These are phyloP conservation scores for Termitomyces sp. DNA, from an alignment of 768 basidiomycete genomes.

Conservation along the genomic window DNA sequence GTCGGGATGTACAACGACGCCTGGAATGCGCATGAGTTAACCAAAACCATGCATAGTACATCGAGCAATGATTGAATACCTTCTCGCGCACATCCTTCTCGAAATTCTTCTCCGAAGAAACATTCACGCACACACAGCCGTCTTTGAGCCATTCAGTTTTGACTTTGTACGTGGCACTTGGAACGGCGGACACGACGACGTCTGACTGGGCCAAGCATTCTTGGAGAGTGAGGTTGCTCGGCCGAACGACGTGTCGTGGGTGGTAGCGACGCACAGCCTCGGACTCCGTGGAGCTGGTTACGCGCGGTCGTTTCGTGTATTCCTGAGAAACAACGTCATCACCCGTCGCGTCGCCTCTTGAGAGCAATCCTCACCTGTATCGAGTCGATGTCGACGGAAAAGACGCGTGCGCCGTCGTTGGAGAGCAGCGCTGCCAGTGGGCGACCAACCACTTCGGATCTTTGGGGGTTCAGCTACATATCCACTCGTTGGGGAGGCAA, in stretches of 20 bases:
- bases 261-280: conserved; percentile 58
- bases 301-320: conserved; percentile 86
- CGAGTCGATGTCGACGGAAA: conserved; percentile 94
- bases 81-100: conserved; percentile 90
- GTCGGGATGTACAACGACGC: conserved; percentile 93
- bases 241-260: conserved; percentile 80
- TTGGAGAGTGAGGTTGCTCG: conserved; percentile 64
- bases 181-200: conserved; percentile 94
- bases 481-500: background rate
- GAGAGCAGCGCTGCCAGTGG: conserved; percentile 94
- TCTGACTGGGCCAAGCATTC: conserved; percentile 85
- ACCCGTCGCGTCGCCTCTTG: background rate
- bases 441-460: conserved; percentile 95
- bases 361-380: conserved; percentile 58
- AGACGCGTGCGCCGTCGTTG: conserved; percentile 95
- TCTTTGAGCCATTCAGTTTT: conserved; percentile 89
- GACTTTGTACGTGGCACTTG: conserved; percentile 80
- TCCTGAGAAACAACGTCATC: conserved; percentile 42
- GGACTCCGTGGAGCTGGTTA: conserved; percentile 32
- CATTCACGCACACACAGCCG: conserved; percentile 91
- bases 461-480: conserved; percentile 27
- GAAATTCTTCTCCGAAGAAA: conserved; percentile 95
- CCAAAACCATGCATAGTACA: background rate
- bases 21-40: conserved; percentile 34
- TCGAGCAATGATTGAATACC: conserved; percentile 39